phyloP scores from a whole-genome alignment of 805 yeast genomes.

The Torulaspora maleeae region DNA sequence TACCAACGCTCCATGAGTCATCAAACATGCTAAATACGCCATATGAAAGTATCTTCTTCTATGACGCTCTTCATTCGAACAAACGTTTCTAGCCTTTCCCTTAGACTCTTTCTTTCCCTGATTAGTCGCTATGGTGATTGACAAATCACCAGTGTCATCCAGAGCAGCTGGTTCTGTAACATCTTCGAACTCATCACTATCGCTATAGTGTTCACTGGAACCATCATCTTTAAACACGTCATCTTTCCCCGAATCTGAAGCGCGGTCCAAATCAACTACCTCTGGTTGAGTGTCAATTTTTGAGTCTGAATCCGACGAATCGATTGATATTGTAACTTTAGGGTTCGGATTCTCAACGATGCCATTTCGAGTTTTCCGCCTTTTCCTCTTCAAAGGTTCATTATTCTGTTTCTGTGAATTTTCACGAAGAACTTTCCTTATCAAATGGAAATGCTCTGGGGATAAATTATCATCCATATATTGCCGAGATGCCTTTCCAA shows the following conservation, averaged over 20 bases:
- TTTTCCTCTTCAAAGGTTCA: slow-evolving; percentile 20
- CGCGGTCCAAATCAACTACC: slow-evolving; percentile 10
- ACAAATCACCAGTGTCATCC: slow-evolving; percentile 25
- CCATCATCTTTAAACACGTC: slow-evolving; percentile 8
- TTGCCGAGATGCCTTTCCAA: background rate
- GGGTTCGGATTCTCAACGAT: slow-evolving; percentile 1
- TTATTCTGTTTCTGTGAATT: slow-evolving; percentile 12
- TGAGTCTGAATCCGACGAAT: slow-evolving; percentile 3
- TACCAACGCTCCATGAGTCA: slow-evolving; percentile 61
- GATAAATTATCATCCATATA: slow-evolving; percentile 26
- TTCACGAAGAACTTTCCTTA: slow-evolving; percentile 29
- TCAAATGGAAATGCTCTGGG: slow-evolving; percentile 32
- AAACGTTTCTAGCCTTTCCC: slow-evolving; percentile 33
- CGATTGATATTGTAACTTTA: slow-evolving; percentile 1
- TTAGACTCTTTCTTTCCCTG: slow-evolving; percentile 19
- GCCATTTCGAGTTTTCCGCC: slow-evolving; percentile 4
- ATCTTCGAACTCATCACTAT: slow-evolving; percentile 27
- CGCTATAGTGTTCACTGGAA: slow-evolving; percentile 23
- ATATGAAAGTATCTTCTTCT: slow-evolving; percentile 55
- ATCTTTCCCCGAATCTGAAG: slow-evolving; percentile 3
- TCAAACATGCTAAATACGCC: slow-evolving; percentile 51
- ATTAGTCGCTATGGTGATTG: slow-evolving; percentile 25
- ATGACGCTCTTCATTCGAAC: slow-evolving; percentile 52
- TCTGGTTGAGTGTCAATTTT: slow-evolving; percentile 8
- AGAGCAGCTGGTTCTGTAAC: slow-evolving; percentile 17